A percentile compares a stretch with the other conserved stretches of the same genome.
Evolutionary conservation across 116 monocot genomes (phyloP).

Genomic region (Trichopus zeylanicus): DNA sequence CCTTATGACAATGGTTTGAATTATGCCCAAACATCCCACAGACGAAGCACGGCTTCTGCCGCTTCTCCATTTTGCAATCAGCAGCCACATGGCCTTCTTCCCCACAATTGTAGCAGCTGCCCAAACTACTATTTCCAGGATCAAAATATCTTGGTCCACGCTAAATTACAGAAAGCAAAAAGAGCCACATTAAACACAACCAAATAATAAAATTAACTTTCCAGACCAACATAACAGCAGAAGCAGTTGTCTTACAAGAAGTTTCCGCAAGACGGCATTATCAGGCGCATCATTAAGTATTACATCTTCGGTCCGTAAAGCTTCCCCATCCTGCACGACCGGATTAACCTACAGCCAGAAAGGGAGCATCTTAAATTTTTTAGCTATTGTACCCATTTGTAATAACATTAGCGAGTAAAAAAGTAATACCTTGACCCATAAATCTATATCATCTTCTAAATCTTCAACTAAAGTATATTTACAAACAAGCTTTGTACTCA

Average conservation of each 20-base stretch:
- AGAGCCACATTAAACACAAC: neutral
- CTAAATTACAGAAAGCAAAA: constrained; percentile 25
- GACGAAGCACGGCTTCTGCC: constrained; percentile 77
- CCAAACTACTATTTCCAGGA: constrained; percentile 25
- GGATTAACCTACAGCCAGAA: neutral
- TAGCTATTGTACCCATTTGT: no score
- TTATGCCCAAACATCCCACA: constrained; percentile 85
- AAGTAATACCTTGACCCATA: no score
- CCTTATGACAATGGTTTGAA: constrained; percentile 59
- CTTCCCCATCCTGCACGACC: neutral
- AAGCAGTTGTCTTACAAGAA: constrained; percentile 56
- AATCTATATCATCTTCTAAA: no score
- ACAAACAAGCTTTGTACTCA: no score
- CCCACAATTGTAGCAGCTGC: constrained; percentile 77
- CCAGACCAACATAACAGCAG: neutral
- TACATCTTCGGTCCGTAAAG: neutral
- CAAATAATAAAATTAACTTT: neutral
- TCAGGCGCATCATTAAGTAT: constrained; percentile 13
- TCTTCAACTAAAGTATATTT: no score
- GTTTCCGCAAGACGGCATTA: constrained; percentile 66
- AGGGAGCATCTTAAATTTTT: neutral
- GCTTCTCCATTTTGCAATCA: constrained; percentile 51
- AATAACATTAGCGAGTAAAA: no score
- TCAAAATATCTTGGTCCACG: constrained; percentile 89
- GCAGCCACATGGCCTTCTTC: constrained; percentile 74